These are phyloP conservation scores for Beauveria caledonica DNA, from an alignment of 2,329 filamentous ascomycete species.

Conservation along the genomic window DNA sequence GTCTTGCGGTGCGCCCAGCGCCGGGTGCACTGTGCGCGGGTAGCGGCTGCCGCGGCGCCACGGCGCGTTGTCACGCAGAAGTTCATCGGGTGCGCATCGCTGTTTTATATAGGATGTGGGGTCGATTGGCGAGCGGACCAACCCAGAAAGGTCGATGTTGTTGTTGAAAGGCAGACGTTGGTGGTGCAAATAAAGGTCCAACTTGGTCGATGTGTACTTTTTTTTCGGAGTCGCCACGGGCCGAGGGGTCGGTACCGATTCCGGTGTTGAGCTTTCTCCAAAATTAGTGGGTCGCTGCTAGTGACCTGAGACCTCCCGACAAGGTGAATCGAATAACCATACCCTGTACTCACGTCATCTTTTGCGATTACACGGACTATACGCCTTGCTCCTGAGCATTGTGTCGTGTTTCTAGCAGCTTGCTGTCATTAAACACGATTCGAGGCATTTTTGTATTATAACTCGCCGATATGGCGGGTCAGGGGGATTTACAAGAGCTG, in stretches of 20 bases:
- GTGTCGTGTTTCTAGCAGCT: too few relatives aligned
- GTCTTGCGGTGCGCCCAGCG: slow-evolving; percentile 16
- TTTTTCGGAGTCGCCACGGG: slow-evolving; percentile 8
- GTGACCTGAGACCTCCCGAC: not conserved
- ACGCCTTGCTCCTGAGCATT: not conserved
- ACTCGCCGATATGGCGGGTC: slow-evolving; percentile 39
- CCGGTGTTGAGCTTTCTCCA: not conserved
- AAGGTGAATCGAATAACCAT: not conserved
- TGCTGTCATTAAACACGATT: not conserved
- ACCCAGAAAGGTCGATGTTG: not conserved
- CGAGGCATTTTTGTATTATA: not conserved
- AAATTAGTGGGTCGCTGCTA: not conserved
- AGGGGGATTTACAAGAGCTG: slow-evolving; percentile 53
- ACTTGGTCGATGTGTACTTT: not conserved
- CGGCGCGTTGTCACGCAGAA: slow-evolving; percentile 19
- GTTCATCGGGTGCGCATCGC: slow-evolving; percentile 23
- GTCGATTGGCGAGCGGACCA: not conserved
- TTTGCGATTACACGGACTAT: not conserved
- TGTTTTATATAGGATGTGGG: not conserved
- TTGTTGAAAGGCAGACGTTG: not conserved
- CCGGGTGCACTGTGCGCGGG: slow-evolving; percentile 19
- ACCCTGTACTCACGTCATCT: slow-evolving; percentile 6
- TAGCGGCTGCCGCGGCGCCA: slow-evolving; percentile 17
- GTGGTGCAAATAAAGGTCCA: not conserved
- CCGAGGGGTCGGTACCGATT: slow-evolving; percentile 4